Evolutionary conservation across 208 protist genomes (phyloP).

Genomic region (Crithidia sp.): DNA sequence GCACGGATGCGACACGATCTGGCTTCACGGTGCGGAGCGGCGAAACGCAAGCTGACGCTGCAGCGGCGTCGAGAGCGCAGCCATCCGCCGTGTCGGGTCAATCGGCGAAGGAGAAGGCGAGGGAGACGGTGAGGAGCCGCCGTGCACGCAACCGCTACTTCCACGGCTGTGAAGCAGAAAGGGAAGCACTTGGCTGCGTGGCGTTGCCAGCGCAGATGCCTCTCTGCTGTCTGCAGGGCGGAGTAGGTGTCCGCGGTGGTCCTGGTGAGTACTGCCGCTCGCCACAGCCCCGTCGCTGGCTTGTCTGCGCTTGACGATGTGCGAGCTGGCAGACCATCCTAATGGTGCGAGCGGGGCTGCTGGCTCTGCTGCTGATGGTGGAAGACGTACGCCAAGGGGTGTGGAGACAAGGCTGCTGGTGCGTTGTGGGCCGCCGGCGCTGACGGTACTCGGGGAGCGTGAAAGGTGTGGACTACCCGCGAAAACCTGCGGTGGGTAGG

Average conservation of each 20-base stretch:
- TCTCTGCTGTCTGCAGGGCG: too few species aligned
- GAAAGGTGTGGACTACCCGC: too few species aligned
- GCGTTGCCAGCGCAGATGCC: too few species aligned
- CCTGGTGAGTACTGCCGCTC: slow-evolving; percentile 3
- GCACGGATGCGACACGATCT: too few species aligned
- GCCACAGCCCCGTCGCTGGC: too few species aligned
- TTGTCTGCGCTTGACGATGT: slow-evolving; percentile 45
- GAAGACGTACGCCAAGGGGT: background rate
- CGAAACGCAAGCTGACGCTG: slow-evolving; percentile 34
- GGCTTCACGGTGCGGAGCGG: background rate
- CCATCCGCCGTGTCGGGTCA: background rate
- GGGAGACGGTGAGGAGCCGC: background rate
- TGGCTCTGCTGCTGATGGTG: too few species aligned
- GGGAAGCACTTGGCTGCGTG: too few species aligned
- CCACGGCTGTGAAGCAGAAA: too few species aligned
- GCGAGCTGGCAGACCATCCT: slow-evolving; percentile 61
- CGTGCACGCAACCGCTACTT: background rate
- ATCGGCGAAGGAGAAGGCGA: too few species aligned
- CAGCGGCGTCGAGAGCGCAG: slow-evolving; percentile 37
- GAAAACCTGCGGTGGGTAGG: background rate
- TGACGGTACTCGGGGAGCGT: too few species aligned
- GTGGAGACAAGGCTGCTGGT: background rate
- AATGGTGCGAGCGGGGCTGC: slow-evolving; percentile 36
- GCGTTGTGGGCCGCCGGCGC: too few species aligned
- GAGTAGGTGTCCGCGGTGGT: too few species aligned